Evolutionary conservation across 202 grass and related monocot species (phyloP), one percentile per base, ranked within the genome.

Genomic region (Panicum virgatum): DNA sequence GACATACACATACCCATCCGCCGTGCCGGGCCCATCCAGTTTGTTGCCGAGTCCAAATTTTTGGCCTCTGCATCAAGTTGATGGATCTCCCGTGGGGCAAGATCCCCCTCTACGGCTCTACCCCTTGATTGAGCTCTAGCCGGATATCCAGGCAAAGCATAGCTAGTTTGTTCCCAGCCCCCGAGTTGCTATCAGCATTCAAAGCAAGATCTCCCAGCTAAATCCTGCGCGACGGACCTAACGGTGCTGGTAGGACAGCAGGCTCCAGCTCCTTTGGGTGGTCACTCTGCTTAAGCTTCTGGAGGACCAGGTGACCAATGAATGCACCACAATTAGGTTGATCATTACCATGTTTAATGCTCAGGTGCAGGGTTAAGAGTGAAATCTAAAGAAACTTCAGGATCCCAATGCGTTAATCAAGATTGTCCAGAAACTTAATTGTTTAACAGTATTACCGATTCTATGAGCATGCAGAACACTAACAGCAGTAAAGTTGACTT

Each of bases 11-110:
- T 58, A 76, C 3, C 62, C 53, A 81, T 85, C 72, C 64, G 58
- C 37, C 63, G 71, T 45, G 66, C 77, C 62, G 76, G 88, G 79
- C 62, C 74, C 79, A 86, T 66, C 74, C 3, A 48, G 68, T 78
- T 86, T 62, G 88, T 86, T 85, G 84, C 73, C 51, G 43, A 75
- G 66, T 86, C 79, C 20, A 20, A 51, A 83, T 32, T 70, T 15
- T 43, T 78, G 39, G 73, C 51, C 15, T 81, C 10, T 30, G 30
- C 65, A 45, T 73, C 84, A 12, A 38, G 61, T 62, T 27, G 73
- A 73, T 65, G 66, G 12, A 57, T 72, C 70, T 29, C 7, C 14
- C 19, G 62, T 73, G 73, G 66, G 51, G 73, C 69, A 11, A 12
- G 32, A 16, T 25, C 62, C 42, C 47, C 19, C n/a, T n/a, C n/a